Percentiles rank a stretch among this genome's conserved stretches.
phyloP scores from a whole-genome alignment of 2,329 filamentous ascomycete genomes.

The Calcarisporium arbuscula region DNA sequence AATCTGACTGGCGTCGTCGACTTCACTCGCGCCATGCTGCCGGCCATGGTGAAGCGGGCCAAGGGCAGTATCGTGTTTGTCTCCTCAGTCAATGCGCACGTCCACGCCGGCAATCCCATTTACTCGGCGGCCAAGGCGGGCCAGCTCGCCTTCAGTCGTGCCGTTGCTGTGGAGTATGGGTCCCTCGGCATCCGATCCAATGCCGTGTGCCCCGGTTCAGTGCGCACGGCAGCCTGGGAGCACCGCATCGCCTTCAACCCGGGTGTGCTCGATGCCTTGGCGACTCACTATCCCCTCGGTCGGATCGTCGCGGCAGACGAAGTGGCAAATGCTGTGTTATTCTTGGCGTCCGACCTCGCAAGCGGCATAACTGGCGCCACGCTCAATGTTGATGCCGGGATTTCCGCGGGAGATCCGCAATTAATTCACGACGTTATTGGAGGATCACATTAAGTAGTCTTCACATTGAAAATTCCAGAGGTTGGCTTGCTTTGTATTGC shows the following conservation, averaged over 20 bases:
- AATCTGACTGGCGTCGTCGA: not conserved
- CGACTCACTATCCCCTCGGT: slow-evolving; percentile 19
- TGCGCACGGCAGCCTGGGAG: slow-evolving; percentile 10
- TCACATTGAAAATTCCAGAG: no score
- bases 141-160: not conserved
- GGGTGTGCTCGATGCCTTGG: slow-evolving; percentile 4
- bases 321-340: slow-evolving; percentile 65
- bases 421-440: no score
- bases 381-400: no score
- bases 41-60: not conserved
- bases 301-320: slow-evolving; percentile 60
- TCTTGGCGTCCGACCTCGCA: no score
- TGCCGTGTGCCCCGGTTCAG: slow-evolving; percentile 17
- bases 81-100: not conserved
- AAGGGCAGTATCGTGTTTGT: not conserved
- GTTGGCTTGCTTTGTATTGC: no score
- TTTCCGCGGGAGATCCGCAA: no score
- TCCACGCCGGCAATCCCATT: slow-evolving; percentile 1
- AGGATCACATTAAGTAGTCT: no score
- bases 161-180: slow-evolving; percentile 2
- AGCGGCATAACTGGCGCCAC: no score
- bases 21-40: not conserved
- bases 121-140: slow-evolving; percentile 3
- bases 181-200: slow-evolving; percentile 14
- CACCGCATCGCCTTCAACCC: slow-evolving; percentile 3